A percentile compares a stretch with the other conserved stretches of the same genome.
phyloP scores from a whole-genome alignment of 345 rosid genomes.

The Angophora floribunda region DNA sequence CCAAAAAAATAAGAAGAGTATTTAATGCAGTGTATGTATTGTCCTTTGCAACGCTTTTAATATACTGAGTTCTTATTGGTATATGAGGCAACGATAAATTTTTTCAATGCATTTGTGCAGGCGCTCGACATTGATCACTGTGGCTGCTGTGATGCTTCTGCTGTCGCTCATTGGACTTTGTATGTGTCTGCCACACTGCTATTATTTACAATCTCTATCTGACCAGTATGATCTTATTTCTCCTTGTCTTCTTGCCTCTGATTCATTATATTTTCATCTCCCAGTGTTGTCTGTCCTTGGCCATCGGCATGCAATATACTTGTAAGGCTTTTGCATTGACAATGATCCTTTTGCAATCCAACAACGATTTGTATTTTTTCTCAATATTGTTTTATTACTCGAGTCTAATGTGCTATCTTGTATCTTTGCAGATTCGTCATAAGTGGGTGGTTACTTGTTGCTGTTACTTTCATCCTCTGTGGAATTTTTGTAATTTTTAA shows the following conservation, averaged over 20 bases:
- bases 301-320: slow-evolving; percentile 60
- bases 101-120: slow-evolving; percentile 28
- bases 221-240: slow-evolving; percentile 1
- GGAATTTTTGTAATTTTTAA: slow-evolving; percentile 74
- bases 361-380: neutral
- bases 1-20: slow-evolving; percentile 54
- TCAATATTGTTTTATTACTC: neutral
- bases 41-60: neutral
- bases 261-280: slow-evolving; percentile 2
- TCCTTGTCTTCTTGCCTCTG: neutral
- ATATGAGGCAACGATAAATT: neutral
- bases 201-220: neutral
- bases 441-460: slow-evolving; percentile 92
- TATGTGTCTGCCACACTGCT: slow-evolving; percentile 21
- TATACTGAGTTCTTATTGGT: neutral
- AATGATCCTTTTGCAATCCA: neutral
- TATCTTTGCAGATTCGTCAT: slow-evolving; percentile 50
- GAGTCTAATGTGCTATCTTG: neutral
- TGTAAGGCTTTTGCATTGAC: slow-evolving; percentile 32
- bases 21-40: slow-evolving; percentile 61
- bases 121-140: slow-evolving; percentile 63
- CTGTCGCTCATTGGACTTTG: slow-evolving; percentile 78
- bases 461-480: slow-evolving; percentile 73
- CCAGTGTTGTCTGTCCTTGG: slow-evolving; percentile 72
- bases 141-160: slow-evolving; percentile 83